These are phyloP conservation scores for Alternaria infectoria DNA, from an alignment of 2,329 filamentous ascomycete genomes.

Conservation along the genomic window DNA sequence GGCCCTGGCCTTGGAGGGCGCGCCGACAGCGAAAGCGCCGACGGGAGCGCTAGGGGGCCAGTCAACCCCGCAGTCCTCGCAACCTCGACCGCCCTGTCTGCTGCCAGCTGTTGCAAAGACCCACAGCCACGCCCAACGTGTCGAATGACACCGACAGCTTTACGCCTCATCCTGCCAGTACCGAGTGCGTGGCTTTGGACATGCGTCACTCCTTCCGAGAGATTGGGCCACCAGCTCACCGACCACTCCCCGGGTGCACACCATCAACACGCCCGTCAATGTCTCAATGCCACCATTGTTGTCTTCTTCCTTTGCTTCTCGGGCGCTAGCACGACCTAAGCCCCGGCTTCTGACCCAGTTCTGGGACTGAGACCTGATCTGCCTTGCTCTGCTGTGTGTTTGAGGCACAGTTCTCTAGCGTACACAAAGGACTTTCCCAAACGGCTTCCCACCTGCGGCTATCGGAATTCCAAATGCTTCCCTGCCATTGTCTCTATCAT, in stretches of 20 bases:
- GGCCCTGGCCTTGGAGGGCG: slow-evolving; percentile 22
- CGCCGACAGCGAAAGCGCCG: slow-evolving; percentile 13
- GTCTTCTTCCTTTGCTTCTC: background rate
- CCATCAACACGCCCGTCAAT: slow-evolving; percentile 6
- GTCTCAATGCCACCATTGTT: background rate
- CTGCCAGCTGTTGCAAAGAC: slow-evolving; percentile 11
- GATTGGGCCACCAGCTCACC: slow-evolving; percentile 12
- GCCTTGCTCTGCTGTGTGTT: background rate
- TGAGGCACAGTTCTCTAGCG: background rate
- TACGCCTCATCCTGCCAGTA: slow-evolving; percentile 13
- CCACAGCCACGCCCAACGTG: slow-evolving; percentile 6
- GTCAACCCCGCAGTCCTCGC: slow-evolving; percentile 15
- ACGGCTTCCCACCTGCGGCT: background rate
- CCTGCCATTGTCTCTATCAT: background rate
- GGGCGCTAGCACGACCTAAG: background rate
- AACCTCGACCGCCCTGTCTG: slow-evolving; percentile 15
- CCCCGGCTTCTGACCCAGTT: background rate
- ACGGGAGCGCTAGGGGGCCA: slow-evolving; percentile 18
- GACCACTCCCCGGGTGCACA: slow-evolving; percentile 7
- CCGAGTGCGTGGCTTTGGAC: slow-evolving; percentile 7
- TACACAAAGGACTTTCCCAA: background rate
- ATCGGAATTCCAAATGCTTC: background rate
- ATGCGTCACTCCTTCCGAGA: slow-evolving; percentile 11
- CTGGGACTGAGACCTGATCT: background rate
- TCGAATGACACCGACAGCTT: slow-evolving; percentile 12